A percentile compares a stretch with the other conserved stretches of the same genome.
Conservation (phyloP, 495 filamentous ascomycete genomes). For the Cudoniella acicularis region DNA sequence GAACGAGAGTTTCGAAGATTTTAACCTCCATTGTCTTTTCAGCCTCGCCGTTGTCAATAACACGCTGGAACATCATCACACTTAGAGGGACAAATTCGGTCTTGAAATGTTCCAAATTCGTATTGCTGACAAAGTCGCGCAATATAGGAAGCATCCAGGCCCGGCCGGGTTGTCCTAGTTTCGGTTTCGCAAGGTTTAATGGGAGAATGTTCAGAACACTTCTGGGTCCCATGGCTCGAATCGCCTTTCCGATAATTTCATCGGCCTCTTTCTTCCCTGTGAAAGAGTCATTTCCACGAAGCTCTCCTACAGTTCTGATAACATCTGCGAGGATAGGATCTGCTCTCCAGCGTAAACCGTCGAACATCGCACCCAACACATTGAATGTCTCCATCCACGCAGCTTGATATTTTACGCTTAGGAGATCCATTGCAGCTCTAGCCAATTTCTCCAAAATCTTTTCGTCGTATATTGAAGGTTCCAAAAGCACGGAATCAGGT, state of each 20-base stretch:
- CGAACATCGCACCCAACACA: slow-evolving; percentile 81
- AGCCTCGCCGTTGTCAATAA: slow-evolving; percentile 70
- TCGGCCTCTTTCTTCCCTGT: slow-evolving; percentile 94
- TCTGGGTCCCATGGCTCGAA: slow-evolving; percentile 84
- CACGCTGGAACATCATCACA: slow-evolving; percentile 82
- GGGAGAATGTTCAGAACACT: slow-evolving; percentile 76
- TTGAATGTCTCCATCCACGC: slow-evolving; percentile 96
- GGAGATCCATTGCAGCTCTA: slow-evolving; percentile 59
- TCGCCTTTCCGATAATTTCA: slow-evolving; percentile 77
- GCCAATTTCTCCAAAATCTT: slow-evolving; percentile 75
- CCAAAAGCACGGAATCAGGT: slow-evolving; percentile 71
- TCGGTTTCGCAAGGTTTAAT: slow-evolving; percentile 75
- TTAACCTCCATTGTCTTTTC: slow-evolving; percentile 93
- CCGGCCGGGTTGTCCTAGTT: slow-evolving; percentile 71
- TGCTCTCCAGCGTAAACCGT: slow-evolving; percentile 79
- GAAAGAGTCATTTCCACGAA: slow-evolving; percentile 86
- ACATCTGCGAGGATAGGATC: slow-evolving; percentile 69
- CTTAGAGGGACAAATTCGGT: slow-evolving; percentile 83
- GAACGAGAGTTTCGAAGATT: slow-evolving; percentile 93
- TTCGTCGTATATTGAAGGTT: slow-evolving; percentile 86
- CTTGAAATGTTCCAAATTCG: slow-evolving; percentile 80
- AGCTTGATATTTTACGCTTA: slow-evolving; percentile 85
- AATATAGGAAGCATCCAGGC: slow-evolving; percentile 94
- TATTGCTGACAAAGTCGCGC: slow-evolving; percentile 79
- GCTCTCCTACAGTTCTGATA: slow-evolving; percentile 75